These are phyloP conservation scores for Rhizopus stolonifer DNA, from an alignment of 371 early-diverging fungal species.

Conservation along the genomic window DNA sequence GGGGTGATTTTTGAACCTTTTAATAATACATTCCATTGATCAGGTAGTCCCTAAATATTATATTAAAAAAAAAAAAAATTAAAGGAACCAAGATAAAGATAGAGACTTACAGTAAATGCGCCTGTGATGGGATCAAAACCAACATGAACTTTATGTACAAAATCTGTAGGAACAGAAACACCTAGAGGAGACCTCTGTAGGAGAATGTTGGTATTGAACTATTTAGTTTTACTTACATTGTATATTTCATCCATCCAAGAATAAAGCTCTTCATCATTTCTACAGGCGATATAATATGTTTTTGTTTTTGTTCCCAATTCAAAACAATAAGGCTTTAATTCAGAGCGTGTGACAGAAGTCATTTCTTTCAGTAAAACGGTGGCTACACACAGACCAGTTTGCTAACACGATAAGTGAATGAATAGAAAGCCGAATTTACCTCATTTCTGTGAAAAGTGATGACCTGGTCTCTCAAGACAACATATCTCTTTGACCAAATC, in stretches of 20 bases:
- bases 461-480: slow-evolving; percentile 79
- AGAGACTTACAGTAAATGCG: slow-evolving; percentile 64
- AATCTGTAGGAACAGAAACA: slow-evolving; percentile 81
- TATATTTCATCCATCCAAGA: slow-evolving; percentile 88
- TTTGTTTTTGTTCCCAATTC: slow-evolving; percentile 74
- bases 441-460: slow-evolving; percentile 84
- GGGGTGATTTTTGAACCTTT: slow-evolving; percentile 91
- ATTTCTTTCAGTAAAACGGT: slow-evolving; percentile 78
- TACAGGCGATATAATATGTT: slow-evolving; percentile 71
- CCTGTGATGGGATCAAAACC: slow-evolving; percentile 84
- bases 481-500: slow-evolving; percentile 86
- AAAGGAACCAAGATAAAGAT: not conserved
- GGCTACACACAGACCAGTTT: slow-evolving; percentile 48
- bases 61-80: not conserved
- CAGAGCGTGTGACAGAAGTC: slow-evolving; percentile 65
- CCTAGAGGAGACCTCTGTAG: slow-evolving; percentile 43
- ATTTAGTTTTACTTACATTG: slow-evolving; percentile 41
- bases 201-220: not conserved
- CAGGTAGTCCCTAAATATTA: slow-evolving; percentile 80
- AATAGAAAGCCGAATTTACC: slow-evolving; percentile 45
- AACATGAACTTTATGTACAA: slow-evolving; percentile 85
- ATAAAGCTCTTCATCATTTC: slow-evolving; percentile 83
- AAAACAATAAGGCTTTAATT: slow-evolving; percentile 74
- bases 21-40: slow-evolving; percentile 90
- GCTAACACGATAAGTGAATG: slow-evolving; percentile 27